Evolutionary conservation across 345 rosid species (phyloP), one percentile per base, ranked within the genome.

Genomic region (Moricandia arvensis): DNA sequence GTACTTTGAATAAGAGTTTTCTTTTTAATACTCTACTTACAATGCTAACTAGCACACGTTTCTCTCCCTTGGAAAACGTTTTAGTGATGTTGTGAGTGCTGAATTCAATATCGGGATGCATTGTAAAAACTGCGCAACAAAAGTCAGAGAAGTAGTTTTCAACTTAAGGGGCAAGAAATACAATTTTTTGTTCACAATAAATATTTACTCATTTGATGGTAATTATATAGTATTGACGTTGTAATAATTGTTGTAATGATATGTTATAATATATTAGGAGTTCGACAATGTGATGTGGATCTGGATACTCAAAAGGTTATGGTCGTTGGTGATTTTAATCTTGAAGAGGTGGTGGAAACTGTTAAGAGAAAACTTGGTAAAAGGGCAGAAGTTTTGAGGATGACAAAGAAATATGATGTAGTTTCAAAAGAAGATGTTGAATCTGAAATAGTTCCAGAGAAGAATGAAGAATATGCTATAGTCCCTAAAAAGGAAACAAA

Each of bases 221-320:
- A n/a, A 34, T 16, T 49, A 16, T 35, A 34, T 11, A 34, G 5
- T 34, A 29, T 63, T 5, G n/a, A 34, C 37, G 18, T 38, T 18
- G 1, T 3, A 12, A 6, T 51, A 49, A 13, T 59, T 11, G 17
- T 35, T 27, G 30, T 9, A 4, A 12, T 59, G 57, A 30, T 29
- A 12, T 72, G 24, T 60, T 13, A 18, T 51, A 53, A 33, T 61
- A 72, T 37, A 37, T 37, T 9, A 37, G 69, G 76, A 34, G 62
- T 63, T 53, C 0, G 11, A 35, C 37, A 7, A 9, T 72, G 69
- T 37, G 1, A n/a, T 1, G 3, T 8, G 0, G 69, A 72, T 30
- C 1, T 12, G 15, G 0, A 3, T 24, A 53, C 29, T 15, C 38
- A 51, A 35, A 72, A 49, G 41, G 12, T 63, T 34, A 34, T 33